Conservation (phyloP, 2,329 filamentous ascomycete species). For the Akanthomyces dipterigenus region DNA sequence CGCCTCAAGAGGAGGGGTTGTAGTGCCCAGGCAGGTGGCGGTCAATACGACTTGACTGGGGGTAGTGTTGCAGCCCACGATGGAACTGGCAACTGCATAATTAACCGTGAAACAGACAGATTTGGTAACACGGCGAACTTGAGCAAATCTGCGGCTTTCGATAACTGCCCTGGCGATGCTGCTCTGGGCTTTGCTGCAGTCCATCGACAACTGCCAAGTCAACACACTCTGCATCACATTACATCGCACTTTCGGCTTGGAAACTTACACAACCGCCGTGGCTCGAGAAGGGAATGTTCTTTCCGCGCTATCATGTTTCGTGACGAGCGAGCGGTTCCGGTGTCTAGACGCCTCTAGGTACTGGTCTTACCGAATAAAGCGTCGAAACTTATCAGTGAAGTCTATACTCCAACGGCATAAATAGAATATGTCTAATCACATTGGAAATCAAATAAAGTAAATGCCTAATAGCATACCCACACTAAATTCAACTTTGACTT, state of each 20-base stretch:
- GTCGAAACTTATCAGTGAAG: neutral
- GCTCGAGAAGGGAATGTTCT: too few species aligned
- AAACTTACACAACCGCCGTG: neutral
- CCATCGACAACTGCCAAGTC: neutral
- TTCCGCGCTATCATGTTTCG: neutral
- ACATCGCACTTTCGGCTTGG: neutral
- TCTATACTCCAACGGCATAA: neutral
- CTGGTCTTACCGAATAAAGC: neutral
- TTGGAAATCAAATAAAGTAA: too few species aligned
- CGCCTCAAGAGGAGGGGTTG: neutral
- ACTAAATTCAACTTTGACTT: neutral
- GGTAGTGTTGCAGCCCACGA: neutral
- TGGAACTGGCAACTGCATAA: neutral
- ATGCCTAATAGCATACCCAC: too few species aligned
- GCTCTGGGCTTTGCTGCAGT: too few species aligned
- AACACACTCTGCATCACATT: neutral
- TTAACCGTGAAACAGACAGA: neutral
- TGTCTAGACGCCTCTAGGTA: neutral
- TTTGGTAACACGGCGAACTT: neutral
- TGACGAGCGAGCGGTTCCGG: neutral
- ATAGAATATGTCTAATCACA: neutral
- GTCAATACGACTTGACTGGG: neutral
- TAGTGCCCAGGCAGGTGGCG: neutral
- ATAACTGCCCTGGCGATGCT: neutral
- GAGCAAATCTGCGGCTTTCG: neutral